These are phyloP conservation scores for Eimeria tenella DNA, from an alignment of 169 alveolate genomes.

Conservation along the genomic window DNA sequence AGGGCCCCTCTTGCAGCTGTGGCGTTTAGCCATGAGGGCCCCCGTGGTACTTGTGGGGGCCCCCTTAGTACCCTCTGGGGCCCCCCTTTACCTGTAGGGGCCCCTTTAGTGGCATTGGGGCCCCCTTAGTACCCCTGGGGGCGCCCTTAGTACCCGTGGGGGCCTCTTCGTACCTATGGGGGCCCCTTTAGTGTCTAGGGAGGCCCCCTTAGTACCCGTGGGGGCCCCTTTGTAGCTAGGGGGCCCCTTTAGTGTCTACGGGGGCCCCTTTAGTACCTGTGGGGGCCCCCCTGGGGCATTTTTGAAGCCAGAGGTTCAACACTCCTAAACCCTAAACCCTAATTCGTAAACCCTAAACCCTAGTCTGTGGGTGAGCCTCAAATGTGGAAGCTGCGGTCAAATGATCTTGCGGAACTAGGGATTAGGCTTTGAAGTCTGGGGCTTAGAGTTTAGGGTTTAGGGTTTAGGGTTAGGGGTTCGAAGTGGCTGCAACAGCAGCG, in stretches of 20 bases:
- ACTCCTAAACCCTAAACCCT: constrained; percentile 19
- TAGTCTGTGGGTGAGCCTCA: neutral
- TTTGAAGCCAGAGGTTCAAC: neutral
- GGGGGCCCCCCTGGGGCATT: neutral
- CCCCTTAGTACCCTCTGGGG: neutral
- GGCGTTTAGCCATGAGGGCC: neutral
- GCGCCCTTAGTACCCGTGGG: neutral
- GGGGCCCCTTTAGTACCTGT: neutral
- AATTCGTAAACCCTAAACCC: neutral
- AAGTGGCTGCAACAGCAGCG: too few species aligned
- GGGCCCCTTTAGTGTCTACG: neutral
- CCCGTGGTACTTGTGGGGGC: neutral
- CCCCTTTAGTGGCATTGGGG: neutral
- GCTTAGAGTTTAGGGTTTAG: too few species aligned
- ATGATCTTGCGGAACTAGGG: too few species aligned
- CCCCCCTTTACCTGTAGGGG: neutral
- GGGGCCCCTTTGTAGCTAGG: neutral
- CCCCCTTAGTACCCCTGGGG: neutral
- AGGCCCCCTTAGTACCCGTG: neutral
- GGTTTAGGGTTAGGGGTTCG: too few species aligned
- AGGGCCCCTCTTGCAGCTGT: neutral
- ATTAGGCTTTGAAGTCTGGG: too few species aligned
- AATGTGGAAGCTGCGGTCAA: too few species aligned
- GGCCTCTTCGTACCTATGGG: neutral
- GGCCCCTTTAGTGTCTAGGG: too few species aligned